These are phyloP conservation scores for Dothiorella sarmentorum DNA, from an alignment of 2,329 filamentous ascomycete species.

Conservation along the genomic window DNA sequence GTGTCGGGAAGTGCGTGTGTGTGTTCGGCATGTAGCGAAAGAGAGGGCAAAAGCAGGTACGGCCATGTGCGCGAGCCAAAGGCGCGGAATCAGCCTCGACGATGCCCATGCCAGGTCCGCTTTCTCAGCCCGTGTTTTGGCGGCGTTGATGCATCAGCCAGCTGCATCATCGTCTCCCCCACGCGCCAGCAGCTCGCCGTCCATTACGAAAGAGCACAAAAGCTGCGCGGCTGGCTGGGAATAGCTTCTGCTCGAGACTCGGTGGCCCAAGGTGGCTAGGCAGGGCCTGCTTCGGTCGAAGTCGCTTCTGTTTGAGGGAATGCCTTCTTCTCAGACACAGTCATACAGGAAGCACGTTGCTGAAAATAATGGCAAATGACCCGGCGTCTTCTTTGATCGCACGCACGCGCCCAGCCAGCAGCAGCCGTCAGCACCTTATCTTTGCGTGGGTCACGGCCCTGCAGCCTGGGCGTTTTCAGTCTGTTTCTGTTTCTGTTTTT, in stretches of 20 bases:
- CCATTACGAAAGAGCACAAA: too few species aligned
- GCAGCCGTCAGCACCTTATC: constrained; percentile 17
- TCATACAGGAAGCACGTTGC: constrained; percentile 13
- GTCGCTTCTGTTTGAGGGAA: not conserved
- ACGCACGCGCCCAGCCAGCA: constrained; percentile 2
- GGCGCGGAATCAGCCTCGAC: constrained; percentile 9
- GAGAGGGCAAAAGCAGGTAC: constrained; percentile 4
- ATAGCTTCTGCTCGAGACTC: not conserved
- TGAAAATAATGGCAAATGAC: constrained; percentile 18
- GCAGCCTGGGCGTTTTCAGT: not conserved
- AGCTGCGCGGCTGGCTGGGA: not conserved
- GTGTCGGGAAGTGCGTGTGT: not conserved
- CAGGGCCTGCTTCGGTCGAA: not conserved
- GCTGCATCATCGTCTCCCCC: constrained; percentile 1
- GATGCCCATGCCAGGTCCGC: not conserved
- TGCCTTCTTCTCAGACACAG: constrained; percentile 14
- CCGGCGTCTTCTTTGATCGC: not conserved
- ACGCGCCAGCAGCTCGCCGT: not conserved
- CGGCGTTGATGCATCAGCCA: constrained; percentile 6
- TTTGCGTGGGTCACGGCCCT: not conserved
- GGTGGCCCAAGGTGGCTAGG: not conserved
- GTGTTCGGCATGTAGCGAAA: not conserved
- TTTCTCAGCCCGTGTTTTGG: constrained; percentile 2
- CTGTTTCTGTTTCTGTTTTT: not conserved
- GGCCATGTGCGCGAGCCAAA: not conserved